Evolutionary conservation across 371 early-diverging fungal genomes (phyloP).

Genomic region (Rhizomucor pusillus): DNA sequence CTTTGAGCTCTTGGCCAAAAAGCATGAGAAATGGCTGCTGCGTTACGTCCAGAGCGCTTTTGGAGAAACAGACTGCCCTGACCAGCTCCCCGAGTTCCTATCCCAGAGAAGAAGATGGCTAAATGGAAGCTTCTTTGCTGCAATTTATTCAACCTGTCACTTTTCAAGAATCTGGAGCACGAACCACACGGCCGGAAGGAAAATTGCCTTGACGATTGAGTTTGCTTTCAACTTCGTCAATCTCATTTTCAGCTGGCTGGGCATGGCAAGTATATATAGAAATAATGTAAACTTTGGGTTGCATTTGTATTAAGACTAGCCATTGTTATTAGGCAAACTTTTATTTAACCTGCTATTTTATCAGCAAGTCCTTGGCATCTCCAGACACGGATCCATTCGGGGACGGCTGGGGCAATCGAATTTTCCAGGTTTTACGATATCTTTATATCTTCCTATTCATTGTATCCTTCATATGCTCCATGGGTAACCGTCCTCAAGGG

Average conservation of each 20-base stretch:
- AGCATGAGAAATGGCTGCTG: conserved; percentile 60
- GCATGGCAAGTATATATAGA: conserved; percentile 54
- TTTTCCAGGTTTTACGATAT: conserved; percentile 65
- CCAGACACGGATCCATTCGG: conserved; percentile 66
- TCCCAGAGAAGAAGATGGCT: conserved; percentile 72
- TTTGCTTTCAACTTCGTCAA: conserved; percentile 70
- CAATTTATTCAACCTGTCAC: conserved; percentile 71
- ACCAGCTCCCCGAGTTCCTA: conserved; percentile 63
- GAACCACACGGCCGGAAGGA: conserved; percentile 67
- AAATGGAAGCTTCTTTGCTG: conserved; percentile 75
- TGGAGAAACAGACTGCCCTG: conserved; percentile 76
- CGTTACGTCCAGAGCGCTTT: conserved; percentile 67
- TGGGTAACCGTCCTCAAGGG: conserved; percentile 94
- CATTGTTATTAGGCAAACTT: conserved; percentile 61
- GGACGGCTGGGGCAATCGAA: conserved; percentile 55
- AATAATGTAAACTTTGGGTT: not conserved
- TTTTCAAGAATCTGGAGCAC: conserved; percentile 77
- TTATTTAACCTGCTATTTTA: conserved; percentile 85
- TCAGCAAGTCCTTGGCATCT: conserved; percentile 59
- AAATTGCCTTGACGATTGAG: conserved; percentile 65
- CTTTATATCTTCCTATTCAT: conserved; percentile 76
- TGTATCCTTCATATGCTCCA: conserved; percentile 77
- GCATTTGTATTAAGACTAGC: too few relatives aligned
- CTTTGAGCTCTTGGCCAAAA: conserved; percentile 72
- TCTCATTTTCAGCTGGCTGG: conserved; percentile 79